Conservation (phyloP, 192 early-diverging fungal species). For the Linnemannia hyalina region DNA sequence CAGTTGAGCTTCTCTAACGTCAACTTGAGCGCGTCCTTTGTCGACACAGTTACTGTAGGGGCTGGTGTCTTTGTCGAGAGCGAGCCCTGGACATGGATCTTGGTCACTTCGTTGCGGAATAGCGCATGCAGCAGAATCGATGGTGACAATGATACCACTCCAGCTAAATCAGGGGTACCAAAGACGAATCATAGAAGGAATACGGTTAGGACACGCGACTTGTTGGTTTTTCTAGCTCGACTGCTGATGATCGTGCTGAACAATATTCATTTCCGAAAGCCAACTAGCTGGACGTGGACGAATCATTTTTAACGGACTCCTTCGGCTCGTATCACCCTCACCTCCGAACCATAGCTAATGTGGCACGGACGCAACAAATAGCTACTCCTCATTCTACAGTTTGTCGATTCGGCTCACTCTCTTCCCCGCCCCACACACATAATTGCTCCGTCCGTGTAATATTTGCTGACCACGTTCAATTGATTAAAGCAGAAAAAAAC, state of each 20-base stretch:
- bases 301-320: neutral
- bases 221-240: neutral
- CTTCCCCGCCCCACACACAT: neutral
- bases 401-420: neutral
- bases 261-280: neutral
- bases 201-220: neutral
- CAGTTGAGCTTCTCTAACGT: constrained; percentile 46
- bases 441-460: neutral
- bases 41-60: constrained; percentile 28
- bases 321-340: neutral
- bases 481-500: neutral
- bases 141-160: constrained; percentile 29
- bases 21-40: constrained; percentile 33
- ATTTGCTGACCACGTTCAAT: neutral
- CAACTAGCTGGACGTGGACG: neutral
- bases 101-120: constrained; percentile 48
- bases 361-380: neutral
- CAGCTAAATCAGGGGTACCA: constrained; percentile 16
- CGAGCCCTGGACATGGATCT: constrained; percentile 54
- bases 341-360: neutral
- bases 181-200: neutral
- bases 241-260: neutral
- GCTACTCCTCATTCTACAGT: neutral
- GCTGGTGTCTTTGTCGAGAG: constrained; percentile 20
- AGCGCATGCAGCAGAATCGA: constrained; percentile 34